Percentiles rank a stretch among this genome's conserved stretches.
These are phyloP conservation scores for Fusarium staphyleae DNA, from an alignment of 2,329 filamentous ascomycete species.

Conservation along the genomic window DNA sequence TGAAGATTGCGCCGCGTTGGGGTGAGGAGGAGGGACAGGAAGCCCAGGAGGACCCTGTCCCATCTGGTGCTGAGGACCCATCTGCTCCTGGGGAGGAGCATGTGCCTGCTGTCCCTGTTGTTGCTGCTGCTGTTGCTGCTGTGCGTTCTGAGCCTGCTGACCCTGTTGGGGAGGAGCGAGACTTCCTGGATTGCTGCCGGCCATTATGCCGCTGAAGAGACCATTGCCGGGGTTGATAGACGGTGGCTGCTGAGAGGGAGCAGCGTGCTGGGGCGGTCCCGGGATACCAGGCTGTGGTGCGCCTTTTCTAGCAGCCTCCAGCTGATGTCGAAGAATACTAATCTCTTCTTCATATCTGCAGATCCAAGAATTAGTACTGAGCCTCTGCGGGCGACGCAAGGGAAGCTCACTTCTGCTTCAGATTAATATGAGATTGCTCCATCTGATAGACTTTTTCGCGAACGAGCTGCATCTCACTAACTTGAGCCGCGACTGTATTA, in stretches of 20 bases:
- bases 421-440: conserved; percentile 85
- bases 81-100: conserved; percentile 72
- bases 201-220: conserved; percentile 95
- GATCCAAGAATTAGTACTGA: conserved; percentile 9
- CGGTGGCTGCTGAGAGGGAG: conserved; percentile 83
- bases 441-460: conserved; percentile 91
- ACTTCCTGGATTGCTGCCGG: conserved; percentile 82
- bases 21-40: conserved; percentile 64
- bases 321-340: conserved; percentile 81
- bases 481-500: conserved; percentile 79
- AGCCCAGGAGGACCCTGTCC: conserved; percentile 77
- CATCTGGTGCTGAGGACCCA: conserved; percentile 61
- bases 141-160: conserved; percentile 54
- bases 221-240: conserved; percentile 91
- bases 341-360: conserved; percentile 93
- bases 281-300: conserved; percentile 65
- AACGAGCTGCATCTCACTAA: conserved; percentile 94
- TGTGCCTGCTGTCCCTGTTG: conserved; percentile 48
- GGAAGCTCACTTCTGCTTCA: conserved; percentile 84
- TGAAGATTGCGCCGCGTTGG: conserved; percentile 71
- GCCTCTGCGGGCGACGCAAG: not conserved
- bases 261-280: conserved; percentile 76
- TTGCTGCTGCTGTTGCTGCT: conserved; percentile 62
- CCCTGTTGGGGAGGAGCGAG: conserved; percentile 79
- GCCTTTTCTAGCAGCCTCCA: conserved; percentile 75